phyloP scores from a whole-genome alignment of 2,329 filamentous ascomycete genomes.

The Clonostachys rosea region DNA sequence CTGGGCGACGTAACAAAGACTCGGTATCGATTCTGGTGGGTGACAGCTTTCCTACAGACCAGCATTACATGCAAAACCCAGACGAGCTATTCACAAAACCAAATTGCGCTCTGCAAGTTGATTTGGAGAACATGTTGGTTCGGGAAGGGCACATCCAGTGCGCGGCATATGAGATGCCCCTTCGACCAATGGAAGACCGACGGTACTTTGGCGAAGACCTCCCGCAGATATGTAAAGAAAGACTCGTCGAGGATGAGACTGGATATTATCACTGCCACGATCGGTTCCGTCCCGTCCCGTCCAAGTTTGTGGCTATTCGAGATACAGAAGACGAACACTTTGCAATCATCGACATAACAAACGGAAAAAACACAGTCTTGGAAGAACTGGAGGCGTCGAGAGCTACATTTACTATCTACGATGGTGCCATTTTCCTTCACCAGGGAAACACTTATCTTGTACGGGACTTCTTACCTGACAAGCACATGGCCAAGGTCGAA shows the following conservation, averaged over 20 bases:
- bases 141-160: slow-evolving; percentile 94
- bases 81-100: slow-evolving; percentile 90
- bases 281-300: slow-evolving; percentile 80
- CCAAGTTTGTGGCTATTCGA: slow-evolving; percentile 78
- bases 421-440: slow-evolving; percentile 94
- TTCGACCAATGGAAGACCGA: slow-evolving; percentile 70
- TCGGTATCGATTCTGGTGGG: slow-evolving; percentile 87
- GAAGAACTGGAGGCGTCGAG: slow-evolving; percentile 95
- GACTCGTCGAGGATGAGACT: slow-evolving; percentile 67
- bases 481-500: slow-evolving; percentile 80
- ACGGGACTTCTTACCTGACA: slow-evolving; percentile 78
- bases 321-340: slow-evolving; percentile 90
- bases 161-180: slow-evolving; percentile 91
- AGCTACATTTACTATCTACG: slow-evolving; percentile 94
- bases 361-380: slow-evolving; percentile 76
- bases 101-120: slow-evolving; percentile 84
- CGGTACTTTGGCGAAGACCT: slow-evolving; percentile 77
- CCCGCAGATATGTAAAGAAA: slow-evolving; percentile 64
- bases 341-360: slow-evolving; percentile 83
- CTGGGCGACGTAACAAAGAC: slow-evolving; percentile 88
- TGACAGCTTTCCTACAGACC: slow-evolving; percentile 85
- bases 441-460: slow-evolving; percentile 93
- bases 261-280: slow-evolving; percentile 90
- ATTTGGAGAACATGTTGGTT: slow-evolving; percentile 86
- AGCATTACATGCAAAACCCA: slow-evolving; percentile 96